Evolutionary conservation across 768 basidiomycete genomes (phyloP), one percentile per base, ranked within the genome.

Genomic region (Tylopilus sp.): DNA sequence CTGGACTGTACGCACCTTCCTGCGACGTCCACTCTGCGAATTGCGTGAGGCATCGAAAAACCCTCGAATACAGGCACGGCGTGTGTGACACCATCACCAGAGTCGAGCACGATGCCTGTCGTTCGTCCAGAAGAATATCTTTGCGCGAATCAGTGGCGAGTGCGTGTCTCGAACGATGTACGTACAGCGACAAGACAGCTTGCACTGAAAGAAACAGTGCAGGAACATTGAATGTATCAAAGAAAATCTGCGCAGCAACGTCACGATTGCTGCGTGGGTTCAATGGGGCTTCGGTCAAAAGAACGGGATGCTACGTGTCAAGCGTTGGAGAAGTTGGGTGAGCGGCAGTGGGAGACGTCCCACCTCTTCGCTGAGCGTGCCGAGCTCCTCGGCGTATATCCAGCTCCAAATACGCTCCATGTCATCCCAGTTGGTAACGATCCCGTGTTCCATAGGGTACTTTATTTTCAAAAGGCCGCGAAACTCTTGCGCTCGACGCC

Each of bases 371-470:
- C 92, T 95, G 60, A 98, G 74, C 5, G 95, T 97, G 20, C 91
- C 90, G 40, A 98, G 75, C 66, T 97, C 95, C 67, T 98, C 94
- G 20, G 90, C 86, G 67, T 98, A 99, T 42, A 98, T 89, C 87
- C 92, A 95, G 58, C 80, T 88, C 97, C 97, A 99, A 79, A 99
- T 98, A 53, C 91, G 84, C 69, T 99, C 97, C 97, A 99, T 99
- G 66, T 99, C 97, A 67, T 99, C 97, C 95, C 97, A 99, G 74
- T 99, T 92, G 33, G 91, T 95, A 9, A 99, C 97, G 53, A 99
- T 94, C 12, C 97, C 97, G 69, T 98, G 97, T 68, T 95, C 92
- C 86, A 99, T 98, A 23, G 97, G 97, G 67, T 98, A 99, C 71
- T 95, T 95, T 62, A 98, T 95, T 79, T 95, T 95, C 59, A 99